Evolutionary conservation across 805 yeast genomes (phyloP).

Genomic region (Lipomyces mesembrius): DNA sequence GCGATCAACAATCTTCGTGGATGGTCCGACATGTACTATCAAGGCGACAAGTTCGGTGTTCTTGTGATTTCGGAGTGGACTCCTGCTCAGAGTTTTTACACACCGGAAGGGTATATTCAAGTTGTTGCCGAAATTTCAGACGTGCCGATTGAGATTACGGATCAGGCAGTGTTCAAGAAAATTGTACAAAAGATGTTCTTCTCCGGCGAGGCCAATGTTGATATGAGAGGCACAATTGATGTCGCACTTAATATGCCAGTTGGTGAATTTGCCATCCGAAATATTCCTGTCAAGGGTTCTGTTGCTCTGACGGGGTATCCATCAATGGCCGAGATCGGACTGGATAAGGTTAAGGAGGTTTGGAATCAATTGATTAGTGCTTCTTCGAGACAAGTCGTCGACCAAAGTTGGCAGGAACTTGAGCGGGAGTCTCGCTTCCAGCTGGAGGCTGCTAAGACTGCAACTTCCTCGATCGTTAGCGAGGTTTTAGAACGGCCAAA

Average conservation of each 20-base stretch:
- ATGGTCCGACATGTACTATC: constrained; percentile 31
- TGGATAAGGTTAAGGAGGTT: background rate
- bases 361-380: background rate
- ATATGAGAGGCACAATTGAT: constrained; percentile 35
- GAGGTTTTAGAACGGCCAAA: too few species aligned
- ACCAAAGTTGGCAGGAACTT: background rate
- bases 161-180: constrained; percentile 31
- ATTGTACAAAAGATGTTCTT: constrained; percentile 32
- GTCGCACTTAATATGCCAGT: constrained; percentile 32
- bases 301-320: constrained; percentile 21
- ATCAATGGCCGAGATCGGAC: background rate
- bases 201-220: constrained; percentile 34
- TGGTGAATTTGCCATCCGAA: constrained; percentile 27
- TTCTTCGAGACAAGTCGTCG: background rate
- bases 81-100: constrained; percentile 27
- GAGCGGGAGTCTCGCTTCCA: background rate
- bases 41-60: constrained; percentile 33
- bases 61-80: constrained; percentile 35
- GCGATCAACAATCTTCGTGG: constrained; percentile 30
- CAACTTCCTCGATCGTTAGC: background rate
- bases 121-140: constrained; percentile 37
- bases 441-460: background rate
- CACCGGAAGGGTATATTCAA: constrained; percentile 34
- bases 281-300: constrained; percentile 35
- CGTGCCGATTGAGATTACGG: constrained; percentile 37